A percentile compares a stretch with the other conserved stretches of the same genome.
Conservation (phyloP, 2,329 filamentous ascomycete genomes). For the Metarhizium anisopliae region DNA sequence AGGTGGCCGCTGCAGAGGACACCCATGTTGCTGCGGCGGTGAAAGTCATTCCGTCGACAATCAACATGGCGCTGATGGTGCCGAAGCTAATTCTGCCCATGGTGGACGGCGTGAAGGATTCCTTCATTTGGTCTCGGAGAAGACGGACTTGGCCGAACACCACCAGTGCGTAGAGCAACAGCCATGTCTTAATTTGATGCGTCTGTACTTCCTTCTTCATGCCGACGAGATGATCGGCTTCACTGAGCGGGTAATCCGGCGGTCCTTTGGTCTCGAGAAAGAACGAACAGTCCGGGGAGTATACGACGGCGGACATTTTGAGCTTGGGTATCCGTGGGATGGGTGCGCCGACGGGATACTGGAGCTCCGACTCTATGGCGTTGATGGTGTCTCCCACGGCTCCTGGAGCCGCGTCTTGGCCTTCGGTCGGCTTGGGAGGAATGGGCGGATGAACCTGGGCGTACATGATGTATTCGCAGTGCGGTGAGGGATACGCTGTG, state of each 20-base stretch:
- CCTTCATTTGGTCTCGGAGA: conserved; percentile 55
- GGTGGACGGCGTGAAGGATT: conserved; percentile 59
- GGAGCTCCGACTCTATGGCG: conserved; percentile 54
- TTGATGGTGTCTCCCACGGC: conserved; percentile 32
- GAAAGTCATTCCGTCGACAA: conserved; percentile 54
- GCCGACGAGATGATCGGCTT: conserved; percentile 48
- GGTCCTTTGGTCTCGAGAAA: conserved; percentile 58
- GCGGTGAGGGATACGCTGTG: conserved; percentile 50
- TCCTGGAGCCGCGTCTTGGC: conserved; percentile 18
- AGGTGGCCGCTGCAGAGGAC: conserved; percentile 44
- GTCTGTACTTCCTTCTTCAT: conserved; percentile 53
- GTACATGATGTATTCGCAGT: conserved; percentile 86
- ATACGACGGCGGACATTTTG: conserved; percentile 54
- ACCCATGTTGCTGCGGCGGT: conserved; percentile 46
- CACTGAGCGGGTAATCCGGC: conserved; percentile 40
- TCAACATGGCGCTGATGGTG: conserved; percentile 51
- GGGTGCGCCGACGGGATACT: conserved; percentile 51
- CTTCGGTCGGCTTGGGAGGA: conserved; percentile 23
- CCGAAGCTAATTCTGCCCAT: conserved; percentile 57
- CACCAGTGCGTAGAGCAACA: conserved; percentile 46
- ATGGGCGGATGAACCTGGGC: conserved; percentile 61
- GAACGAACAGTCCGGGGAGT: conserved; percentile 60
- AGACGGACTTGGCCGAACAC: conserved; percentile 53
- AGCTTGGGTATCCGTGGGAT: conserved; percentile 45
- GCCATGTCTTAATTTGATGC: conserved; percentile 48